phyloP scores from a whole-genome alignment of 352 stramenopile genomes.

The Phytophthora boehmeriae region DNA sequence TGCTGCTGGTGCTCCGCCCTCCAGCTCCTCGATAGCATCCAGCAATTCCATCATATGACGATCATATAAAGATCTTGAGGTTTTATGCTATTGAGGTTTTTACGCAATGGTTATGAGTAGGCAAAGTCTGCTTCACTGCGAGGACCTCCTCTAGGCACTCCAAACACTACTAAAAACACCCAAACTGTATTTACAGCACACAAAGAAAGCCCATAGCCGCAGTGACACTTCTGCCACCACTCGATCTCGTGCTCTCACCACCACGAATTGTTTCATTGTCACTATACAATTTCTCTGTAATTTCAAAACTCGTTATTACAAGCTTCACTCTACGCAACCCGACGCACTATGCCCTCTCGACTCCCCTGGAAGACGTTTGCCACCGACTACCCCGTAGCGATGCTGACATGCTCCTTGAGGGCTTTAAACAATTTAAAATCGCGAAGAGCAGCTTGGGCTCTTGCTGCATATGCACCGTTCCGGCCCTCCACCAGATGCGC shows the following conservation, averaged over 20 bases:
- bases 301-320: neutral
- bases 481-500: conserved; percentile 10
- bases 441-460: conserved; percentile 3
- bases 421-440: conserved; percentile 8
- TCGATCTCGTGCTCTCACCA: neutral
- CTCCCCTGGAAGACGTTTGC: neutral
- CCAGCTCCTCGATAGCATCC: conserved; percentile 58
- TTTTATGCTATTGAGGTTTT: too few relatives aligned
- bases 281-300: neutral
- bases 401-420: conserved; percentile 10
- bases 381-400: neutral
- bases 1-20: conserved; percentile 33
- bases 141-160: neutral
- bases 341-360: neutral
- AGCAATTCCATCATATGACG: conserved; percentile 68
- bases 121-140: too few relatives aligned
- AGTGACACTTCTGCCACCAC: neutral
- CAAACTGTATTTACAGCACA: neutral
- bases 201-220: neutral
- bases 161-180: neutral
- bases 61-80: too few relatives aligned
- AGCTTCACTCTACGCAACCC: neutral
- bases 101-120: too few relatives aligned
- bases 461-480: conserved; percentile 6
- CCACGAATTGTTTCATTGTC: neutral